Percentiles rank a stretch among this genome's conserved stretches.
These are phyloP conservation scores for Hypoxylon sp. DNA, from an alignment of 2,329 filamentous ascomycete species.

Conservation along the genomic window DNA sequence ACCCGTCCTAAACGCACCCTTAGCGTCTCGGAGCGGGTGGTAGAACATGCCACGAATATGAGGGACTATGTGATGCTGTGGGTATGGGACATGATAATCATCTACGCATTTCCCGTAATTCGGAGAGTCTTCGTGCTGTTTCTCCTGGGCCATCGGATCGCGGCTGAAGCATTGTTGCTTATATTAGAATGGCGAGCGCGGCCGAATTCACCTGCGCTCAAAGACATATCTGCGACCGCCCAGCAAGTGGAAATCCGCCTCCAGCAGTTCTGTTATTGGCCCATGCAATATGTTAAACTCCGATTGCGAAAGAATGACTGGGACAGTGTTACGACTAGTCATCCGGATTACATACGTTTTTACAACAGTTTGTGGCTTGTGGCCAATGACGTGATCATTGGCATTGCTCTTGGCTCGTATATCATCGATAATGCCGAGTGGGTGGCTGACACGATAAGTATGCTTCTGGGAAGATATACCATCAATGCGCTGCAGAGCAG, in stretches of 20 bases:
- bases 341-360: slow-evolving; percentile 98
- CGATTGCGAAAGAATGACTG: slow-evolving; percentile 92
- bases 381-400: slow-evolving; percentile 98
- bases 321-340: slow-evolving; percentile 94
- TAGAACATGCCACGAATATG: slow-evolving; percentile 90
- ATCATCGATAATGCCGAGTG: slow-evolving; percentile 94
- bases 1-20: slow-evolving; percentile 84
- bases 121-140: slow-evolving; percentile 80
- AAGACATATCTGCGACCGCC: slow-evolving; percentile 95
- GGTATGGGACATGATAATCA: slow-evolving; percentile 78
- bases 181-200: slow-evolving; percentile 88
- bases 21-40: slow-evolving; percentile 94
- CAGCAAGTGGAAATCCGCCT: slow-evolving; percentile 97
- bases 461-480: slow-evolving; percentile 83
- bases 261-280: slow-evolving; percentile 99
- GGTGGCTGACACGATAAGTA: slow-evolving; percentile 85
- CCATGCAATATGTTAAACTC: slow-evolving; percentile 93
- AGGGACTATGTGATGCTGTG: slow-evolving; percentile 80
- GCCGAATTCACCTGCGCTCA: slow-evolving; percentile 85
- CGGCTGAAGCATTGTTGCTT: slow-evolving; percentile 83
- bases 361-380: slow-evolving; percentile 99
- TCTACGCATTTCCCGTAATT: slow-evolving; percentile 84
- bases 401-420: slow-evolving; percentile 94
- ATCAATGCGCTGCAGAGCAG: slow-evolving; percentile 89
- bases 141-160: slow-evolving; percentile 83